A percentile compares a stretch with the other conserved stretches of the same genome.
Evolutionary conservation across 169 alveolate species (phyloP).

Genomic region (Cryptosporidium parvum): DNA sequence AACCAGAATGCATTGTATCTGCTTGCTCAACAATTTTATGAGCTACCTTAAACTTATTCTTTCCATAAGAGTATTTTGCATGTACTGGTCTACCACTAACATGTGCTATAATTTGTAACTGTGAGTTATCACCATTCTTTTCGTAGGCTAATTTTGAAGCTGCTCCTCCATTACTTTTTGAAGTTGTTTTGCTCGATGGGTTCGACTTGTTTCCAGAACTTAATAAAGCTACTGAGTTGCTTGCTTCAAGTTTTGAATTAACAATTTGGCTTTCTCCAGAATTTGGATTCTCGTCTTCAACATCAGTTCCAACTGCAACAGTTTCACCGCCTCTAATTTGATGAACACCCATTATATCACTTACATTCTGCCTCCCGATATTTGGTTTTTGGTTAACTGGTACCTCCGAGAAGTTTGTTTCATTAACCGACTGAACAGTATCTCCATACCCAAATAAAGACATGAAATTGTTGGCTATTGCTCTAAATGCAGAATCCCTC

Average conservation of each 20-base stretch:
- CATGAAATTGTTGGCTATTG: conserved; percentile 61
- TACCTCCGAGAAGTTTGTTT: neutral
- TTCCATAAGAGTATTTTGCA: conserved; percentile 37
- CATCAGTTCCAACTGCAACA: conserved; percentile 56
- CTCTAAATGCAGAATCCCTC: conserved; percentile 34
- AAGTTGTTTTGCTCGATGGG: neutral
- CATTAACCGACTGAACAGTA: neutral
- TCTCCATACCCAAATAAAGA: conserved; percentile 63
- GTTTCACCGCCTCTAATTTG: conserved; percentile 14
- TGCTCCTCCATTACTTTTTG: neutral
- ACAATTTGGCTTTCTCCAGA: neutral
- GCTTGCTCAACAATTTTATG: neutral
- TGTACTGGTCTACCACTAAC: conserved; percentile 68
- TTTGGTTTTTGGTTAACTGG: neutral
- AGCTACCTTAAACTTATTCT: conserved; percentile 23
- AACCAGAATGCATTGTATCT: neutral
- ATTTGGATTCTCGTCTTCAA: conserved; percentile 12
- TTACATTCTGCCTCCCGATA: neutral
- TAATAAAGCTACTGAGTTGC: neutral
- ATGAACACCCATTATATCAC: neutral
- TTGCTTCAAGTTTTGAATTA: neutral
- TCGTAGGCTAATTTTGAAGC: neutral
- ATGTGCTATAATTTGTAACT: conserved; percentile 51
- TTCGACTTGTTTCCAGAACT: neutral
- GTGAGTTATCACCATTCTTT: neutral